Conservation (phyloP, 805 yeast genomes). For the Metschnikowia reukaufii region DNA sequence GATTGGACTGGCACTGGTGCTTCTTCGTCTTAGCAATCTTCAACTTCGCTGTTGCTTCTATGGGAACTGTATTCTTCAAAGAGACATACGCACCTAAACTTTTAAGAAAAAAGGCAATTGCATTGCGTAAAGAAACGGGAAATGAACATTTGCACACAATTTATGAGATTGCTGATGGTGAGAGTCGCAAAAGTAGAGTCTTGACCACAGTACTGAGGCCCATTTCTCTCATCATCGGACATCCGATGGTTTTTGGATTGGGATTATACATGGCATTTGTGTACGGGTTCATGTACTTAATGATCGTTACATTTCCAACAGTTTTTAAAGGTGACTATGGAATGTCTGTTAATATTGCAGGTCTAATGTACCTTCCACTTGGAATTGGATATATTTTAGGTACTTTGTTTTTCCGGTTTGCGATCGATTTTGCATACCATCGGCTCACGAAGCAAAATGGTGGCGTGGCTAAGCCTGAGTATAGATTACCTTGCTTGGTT, state of each 20-base stretch:
- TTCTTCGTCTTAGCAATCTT: conserved; percentile 60
- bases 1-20: conserved; percentile 65
- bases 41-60: conserved; percentile 47
- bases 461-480: conserved; percentile 64
- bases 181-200: conserved; percentile 41
- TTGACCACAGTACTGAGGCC: conserved; percentile 54
- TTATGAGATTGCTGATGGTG: conserved; percentile 58
- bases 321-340: conserved; percentile 51
- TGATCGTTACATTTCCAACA: conserved; percentile 59
- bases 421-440: conserved; percentile 42
- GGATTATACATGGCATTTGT: conserved; percentile 65
- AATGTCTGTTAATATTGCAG: conserved; percentile 48
- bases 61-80: conserved; percentile 48
- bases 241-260: conserved; percentile 64
- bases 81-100: conserved; percentile 63
- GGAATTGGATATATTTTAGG: conserved; percentile 57
- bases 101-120: conserved; percentile 45
- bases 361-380: conserved; percentile 58
- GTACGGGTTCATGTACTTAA: conserved; percentile 65
- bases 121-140: conserved; percentile 52
- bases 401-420: conserved; percentile 46
- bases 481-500: conserved; percentile 52
- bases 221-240: conserved; percentile 47
- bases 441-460: conserved; percentile 40
- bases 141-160: conserved; percentile 58